Conservation (phyloP, 805 yeast species). For the Candida maris region DNA sequence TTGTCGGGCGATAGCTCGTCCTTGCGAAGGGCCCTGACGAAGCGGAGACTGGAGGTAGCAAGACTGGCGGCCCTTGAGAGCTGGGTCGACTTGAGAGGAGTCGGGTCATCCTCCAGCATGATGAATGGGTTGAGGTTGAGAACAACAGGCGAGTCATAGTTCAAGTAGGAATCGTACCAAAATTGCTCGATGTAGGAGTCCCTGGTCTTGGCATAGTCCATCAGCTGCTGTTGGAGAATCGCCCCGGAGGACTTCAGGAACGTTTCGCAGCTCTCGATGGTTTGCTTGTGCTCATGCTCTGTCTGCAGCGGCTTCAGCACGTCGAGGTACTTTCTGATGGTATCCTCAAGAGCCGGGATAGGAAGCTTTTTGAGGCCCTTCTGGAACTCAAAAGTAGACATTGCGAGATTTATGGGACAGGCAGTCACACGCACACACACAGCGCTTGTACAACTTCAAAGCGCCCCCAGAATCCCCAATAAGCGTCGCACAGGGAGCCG, state of each 20-base stretch:
- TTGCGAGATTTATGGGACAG: too few relatives aligned
- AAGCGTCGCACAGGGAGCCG: too few relatives aligned
- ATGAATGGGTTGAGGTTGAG: slow-evolving; percentile 87
- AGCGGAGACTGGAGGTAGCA: slow-evolving; percentile 72
- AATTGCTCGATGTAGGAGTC: slow-evolving; percentile 88
- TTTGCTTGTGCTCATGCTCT: slow-evolving; percentile 59
- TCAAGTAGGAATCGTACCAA: slow-evolving; percentile 88
- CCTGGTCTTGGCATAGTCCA: slow-evolving; percentile 57
- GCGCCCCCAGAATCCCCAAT: too few relatives aligned
- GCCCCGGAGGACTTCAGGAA: slow-evolving; percentile 56
- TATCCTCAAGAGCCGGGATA: slow-evolving; percentile 68
- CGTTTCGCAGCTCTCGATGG: slow-evolving; percentile 53
- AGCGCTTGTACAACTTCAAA: too few relatives aligned
- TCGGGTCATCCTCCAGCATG: slow-evolving; percentile 87
- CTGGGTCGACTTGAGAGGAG: slow-evolving; percentile 60
- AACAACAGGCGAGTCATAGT: slow-evolving; percentile 88
- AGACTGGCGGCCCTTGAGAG: slow-evolving; percentile 78
- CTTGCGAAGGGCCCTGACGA: slow-evolving; percentile 73
- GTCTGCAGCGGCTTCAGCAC: slow-evolving; percentile 80
- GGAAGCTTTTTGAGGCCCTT: slow-evolving; percentile 63
- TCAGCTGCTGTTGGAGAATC: slow-evolving; percentile 57
- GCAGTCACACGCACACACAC: too few relatives aligned
- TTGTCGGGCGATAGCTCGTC: slow-evolving; percentile 71
- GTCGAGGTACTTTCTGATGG: slow-evolving; percentile 62
- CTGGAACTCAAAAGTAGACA: slow-evolving; percentile 57